A percentile compares a stretch with the other conserved stretches of the same genome.
Conservation (phyloP, 2,329 filamentous ascomycete species). For the Coniosporium tulheliwenetii region DNA sequence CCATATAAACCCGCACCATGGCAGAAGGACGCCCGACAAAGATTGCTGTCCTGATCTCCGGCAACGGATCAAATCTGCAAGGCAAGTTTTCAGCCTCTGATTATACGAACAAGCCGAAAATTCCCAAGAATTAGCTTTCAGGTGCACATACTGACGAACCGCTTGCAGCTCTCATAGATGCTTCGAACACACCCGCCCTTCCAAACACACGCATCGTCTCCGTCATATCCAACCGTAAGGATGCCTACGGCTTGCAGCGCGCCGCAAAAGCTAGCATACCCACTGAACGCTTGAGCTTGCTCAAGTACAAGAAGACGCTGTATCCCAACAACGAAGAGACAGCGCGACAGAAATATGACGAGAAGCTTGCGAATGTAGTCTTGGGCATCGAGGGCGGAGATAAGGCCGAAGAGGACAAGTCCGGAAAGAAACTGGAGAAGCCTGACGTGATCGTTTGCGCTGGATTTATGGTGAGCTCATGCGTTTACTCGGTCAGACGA, state of each 20-base stretch:
- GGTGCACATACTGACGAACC: neutral
- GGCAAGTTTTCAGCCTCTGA: neutral
- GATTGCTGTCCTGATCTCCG: neutral
- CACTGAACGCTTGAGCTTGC: constrained; percentile 67
- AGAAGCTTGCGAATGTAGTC: constrained; percentile 54
- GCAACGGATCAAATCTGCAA: neutral
- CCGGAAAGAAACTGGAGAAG: constrained; percentile 20
- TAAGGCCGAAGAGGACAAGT: no score
- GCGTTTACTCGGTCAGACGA: no score
- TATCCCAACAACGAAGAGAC: constrained; percentile 38
- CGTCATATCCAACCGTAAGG: constrained; percentile 50
- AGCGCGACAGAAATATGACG: constrained; percentile 56
- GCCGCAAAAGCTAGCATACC: constrained; percentile 48
- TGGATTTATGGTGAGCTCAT: constrained; percentile 51
- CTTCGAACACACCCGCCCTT: constrained; percentile 23
- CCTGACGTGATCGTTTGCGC: constrained; percentile 69
- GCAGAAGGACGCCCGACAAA: neutral
- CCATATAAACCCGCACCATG: neutral
- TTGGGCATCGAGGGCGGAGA: constrained; percentile 20
- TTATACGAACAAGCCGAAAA: no score
- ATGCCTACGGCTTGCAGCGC: constrained; percentile 48
- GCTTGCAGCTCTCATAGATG: neutral
- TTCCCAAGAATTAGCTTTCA: neutral
- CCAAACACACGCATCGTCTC: constrained; percentile 40
- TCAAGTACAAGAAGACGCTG: constrained; percentile 53